phyloP scores from a whole-genome alignment of 108 stramenopile genomes.

The Nitzschia sp. region DNA sequence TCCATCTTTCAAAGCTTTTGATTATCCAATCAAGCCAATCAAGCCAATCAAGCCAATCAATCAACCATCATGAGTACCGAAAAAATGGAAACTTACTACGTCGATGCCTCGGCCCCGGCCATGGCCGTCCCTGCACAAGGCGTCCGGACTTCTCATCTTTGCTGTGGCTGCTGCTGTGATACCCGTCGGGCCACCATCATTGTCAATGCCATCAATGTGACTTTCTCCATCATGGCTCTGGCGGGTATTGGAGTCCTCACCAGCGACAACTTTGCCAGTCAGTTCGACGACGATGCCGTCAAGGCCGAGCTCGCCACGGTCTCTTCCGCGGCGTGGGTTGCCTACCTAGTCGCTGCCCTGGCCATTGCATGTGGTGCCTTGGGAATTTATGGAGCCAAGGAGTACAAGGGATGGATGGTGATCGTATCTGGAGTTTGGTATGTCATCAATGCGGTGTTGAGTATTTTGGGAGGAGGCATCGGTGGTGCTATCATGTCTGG shows the following conservation, averaged over 20 bases:
- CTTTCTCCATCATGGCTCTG: constrained; percentile 1
- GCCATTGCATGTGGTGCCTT: background rate
- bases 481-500: background rate
- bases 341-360: background rate
- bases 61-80: constrained; percentile 3
- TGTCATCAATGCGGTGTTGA: background rate
- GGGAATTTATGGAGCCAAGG: constrained; percentile 29
- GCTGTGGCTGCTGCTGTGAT: constrained; percentile 41
- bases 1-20: too few species aligned
- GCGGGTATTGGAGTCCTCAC: constrained; percentile 1
- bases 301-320: constrained; percentile 1
- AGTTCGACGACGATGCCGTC: constrained; percentile 9
- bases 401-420: constrained; percentile 28
- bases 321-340: background rate
- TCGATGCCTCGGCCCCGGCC: background rate
- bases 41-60: too few species aligned
- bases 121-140: background rate
- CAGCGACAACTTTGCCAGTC: background rate
- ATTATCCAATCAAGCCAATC: too few species aligned
- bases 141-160: constrained; percentile 15
- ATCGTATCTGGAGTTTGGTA: constrained; percentile 14
- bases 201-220: constrained; percentile 26
- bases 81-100: background rate
- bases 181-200: constrained; percentile 30
- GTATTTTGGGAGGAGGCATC: background rate